phyloP scores from a whole-genome alignment of 768 basidiomycete genomes.

The Scleroderma citrinum region DNA sequence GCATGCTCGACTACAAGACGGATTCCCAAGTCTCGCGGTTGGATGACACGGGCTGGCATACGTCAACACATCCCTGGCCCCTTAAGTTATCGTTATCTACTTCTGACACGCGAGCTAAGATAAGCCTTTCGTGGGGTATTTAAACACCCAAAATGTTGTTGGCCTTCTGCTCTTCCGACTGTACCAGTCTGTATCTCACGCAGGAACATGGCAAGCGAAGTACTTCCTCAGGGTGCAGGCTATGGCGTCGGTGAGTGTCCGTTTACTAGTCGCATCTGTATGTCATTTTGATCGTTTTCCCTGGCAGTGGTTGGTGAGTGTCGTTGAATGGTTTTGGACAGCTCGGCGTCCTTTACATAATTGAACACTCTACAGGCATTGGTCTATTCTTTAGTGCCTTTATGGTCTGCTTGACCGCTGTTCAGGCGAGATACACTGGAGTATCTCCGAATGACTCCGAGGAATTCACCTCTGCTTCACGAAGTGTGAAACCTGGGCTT shows the following conservation, averaged over 20 bases:
- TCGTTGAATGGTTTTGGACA: not conserved
- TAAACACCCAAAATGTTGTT: no score
- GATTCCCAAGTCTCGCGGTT: no score
- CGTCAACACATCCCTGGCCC: no score
- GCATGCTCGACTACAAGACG: no score
- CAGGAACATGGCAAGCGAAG: slow-evolving; percentile 23
- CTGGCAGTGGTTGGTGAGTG: slow-evolving; percentile 45
- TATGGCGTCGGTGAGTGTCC: slow-evolving; percentile 67
- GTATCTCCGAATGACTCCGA: slow-evolving; percentile 77
- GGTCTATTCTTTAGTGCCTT: slow-evolving; percentile 83
- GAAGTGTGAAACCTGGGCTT: slow-evolving; percentile 84
- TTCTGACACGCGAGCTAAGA: no score
- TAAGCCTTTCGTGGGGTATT: no score
- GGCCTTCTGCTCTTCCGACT: no score
- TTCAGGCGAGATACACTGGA: slow-evolving; percentile 81
- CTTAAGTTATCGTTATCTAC: no score
- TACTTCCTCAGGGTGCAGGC: slow-evolving; percentile 77
- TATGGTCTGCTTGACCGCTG: slow-evolving; percentile 70
- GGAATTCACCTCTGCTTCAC: slow-evolving; percentile 77
- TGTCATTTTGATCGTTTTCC: not conserved
- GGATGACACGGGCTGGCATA: no score
- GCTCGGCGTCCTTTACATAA: slow-evolving; percentile 5
- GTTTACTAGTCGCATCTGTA: not conserved
- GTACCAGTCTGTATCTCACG: not conserved
- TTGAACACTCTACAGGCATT: slow-evolving; percentile 47